These are phyloP conservation scores for Zasmidium cellare DNA, from an alignment of 2,329 filamentous ascomycete species.

Conservation along the genomic window DNA sequence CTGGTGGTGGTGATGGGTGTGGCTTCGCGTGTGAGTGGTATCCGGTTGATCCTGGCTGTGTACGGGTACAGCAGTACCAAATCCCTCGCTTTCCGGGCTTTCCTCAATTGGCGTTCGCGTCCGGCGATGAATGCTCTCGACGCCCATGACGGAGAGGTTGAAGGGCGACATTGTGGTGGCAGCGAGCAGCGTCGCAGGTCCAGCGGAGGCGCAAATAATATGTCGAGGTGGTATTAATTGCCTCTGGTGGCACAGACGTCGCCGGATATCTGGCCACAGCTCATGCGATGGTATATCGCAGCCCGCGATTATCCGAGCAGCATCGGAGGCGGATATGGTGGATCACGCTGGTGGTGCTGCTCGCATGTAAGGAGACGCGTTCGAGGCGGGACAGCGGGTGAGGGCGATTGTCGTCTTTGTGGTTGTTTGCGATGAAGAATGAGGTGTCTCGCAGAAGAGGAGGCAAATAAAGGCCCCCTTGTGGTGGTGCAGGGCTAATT, in stretches of 20 bases:
- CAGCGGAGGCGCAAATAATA: background rate
- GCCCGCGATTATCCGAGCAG: constrained; percentile 1
- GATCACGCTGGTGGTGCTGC: background rate
- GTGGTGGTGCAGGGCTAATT: background rate
- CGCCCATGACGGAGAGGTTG: constrained; percentile 1
- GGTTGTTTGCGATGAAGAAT: background rate
- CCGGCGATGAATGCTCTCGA: background rate
- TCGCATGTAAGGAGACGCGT: background rate
- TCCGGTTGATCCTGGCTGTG: background rate
- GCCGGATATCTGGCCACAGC: constrained; percentile 9
- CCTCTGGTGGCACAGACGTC: background rate
- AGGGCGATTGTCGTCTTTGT: background rate
- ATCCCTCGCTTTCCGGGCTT: background rate
- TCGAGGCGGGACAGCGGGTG: background rate
- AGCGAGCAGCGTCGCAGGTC: background rate
- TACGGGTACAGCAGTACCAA: background rate
- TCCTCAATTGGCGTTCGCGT: background rate
- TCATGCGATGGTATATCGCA: constrained; percentile 2
- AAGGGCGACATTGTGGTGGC: constrained; percentile 3
- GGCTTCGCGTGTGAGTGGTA: background rate
- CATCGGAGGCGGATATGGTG: background rate
- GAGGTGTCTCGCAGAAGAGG: background rate
- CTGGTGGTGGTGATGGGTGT: background rate
- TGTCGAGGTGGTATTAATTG: background rate
- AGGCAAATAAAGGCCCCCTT: background rate